phyloP scores from a whole-genome alignment of 225 moss, liverwort and hornwort genomes.

The Neckera pumila region DNA sequence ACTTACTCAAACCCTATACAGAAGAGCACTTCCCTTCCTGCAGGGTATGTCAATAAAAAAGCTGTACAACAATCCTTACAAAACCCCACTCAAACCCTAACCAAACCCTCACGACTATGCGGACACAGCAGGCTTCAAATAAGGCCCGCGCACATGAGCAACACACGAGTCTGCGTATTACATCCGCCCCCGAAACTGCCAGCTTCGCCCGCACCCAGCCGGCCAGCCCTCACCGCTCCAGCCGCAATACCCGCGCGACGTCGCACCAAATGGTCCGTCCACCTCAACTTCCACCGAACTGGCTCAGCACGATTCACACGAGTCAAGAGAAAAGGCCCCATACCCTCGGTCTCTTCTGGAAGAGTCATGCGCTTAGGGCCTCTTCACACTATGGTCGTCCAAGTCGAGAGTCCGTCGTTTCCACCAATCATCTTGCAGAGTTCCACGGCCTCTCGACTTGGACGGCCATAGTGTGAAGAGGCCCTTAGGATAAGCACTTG shows the following conservation, averaged over 20 bases:
- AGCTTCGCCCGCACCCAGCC: not conserved
- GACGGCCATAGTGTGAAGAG: too few relatives aligned
- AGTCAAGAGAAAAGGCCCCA: too few relatives aligned
- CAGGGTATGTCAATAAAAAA: not conserved
- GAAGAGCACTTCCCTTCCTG: not conserved
- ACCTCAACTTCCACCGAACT: not conserved
- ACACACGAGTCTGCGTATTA: not conserved
- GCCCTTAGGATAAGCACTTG: not conserved
- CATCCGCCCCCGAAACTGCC: too few relatives aligned
- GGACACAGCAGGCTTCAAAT: not conserved
- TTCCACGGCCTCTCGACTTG: too few relatives aligned
- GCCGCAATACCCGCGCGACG: not conserved
- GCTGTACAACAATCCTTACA: not conserved
- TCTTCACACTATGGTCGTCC: too few relatives aligned
- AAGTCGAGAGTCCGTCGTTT: too few relatives aligned
- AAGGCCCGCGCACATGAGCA: too few relatives aligned
- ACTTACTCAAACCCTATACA: not conserved
- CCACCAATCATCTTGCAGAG: too few relatives aligned
- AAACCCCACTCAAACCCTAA: not conserved
- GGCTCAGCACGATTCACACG: not conserved
- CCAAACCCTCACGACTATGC: not conserved
- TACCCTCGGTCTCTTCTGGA: too few relatives aligned
- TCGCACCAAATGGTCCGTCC: not conserved
- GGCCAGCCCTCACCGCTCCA: not conserved
- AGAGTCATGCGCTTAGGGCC: not conserved